phyloP scores from a whole-genome alignment of 768 basidiomycete species.

The Boletellus ananiceps region DNA sequence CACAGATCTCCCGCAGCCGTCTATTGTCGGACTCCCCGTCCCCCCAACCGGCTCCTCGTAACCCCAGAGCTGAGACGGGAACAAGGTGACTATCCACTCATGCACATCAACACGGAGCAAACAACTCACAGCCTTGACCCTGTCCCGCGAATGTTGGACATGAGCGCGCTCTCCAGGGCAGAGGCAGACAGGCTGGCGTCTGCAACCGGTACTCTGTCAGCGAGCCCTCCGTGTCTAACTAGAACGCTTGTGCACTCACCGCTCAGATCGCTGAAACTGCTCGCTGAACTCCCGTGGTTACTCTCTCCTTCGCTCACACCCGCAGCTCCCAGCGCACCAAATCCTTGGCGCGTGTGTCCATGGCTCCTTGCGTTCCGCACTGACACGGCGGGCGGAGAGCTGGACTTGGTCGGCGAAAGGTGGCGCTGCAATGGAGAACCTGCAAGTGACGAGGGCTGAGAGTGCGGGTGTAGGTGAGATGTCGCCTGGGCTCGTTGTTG shows the following conservation, averaged over 20 bases:
- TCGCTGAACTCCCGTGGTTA: slow-evolving; percentile 66
- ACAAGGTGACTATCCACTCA: not conserved
- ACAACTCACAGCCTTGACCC: slow-evolving; percentile 66
- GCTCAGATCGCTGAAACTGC: slow-evolving; percentile 83
- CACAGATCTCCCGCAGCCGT: not conserved
- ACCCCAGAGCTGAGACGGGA: slow-evolving; percentile 30
- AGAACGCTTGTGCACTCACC: slow-evolving; percentile 43
- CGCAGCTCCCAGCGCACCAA: slow-evolving; percentile 33
- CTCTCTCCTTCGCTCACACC: slow-evolving; percentile 51
- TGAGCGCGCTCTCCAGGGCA: slow-evolving; percentile 72
- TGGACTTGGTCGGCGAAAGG: slow-evolving; percentile 51
- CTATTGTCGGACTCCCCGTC: slow-evolving; percentile 28
- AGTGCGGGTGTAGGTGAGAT: slow-evolving; percentile 9
- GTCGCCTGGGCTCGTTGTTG: slow-evolving; percentile 7
- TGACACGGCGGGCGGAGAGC: slow-evolving; percentile 58
- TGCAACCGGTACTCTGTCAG: slow-evolving; percentile 20
- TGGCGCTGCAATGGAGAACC: slow-evolving; percentile 44
- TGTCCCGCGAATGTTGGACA: slow-evolving; percentile 66
- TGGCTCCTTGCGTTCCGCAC: slow-evolving; percentile 51
- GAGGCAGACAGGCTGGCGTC: slow-evolving; percentile 76
- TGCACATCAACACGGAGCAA: not conserved
- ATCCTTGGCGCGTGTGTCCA: slow-evolving; percentile 43
- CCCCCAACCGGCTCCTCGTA: slow-evolving; percentile 29
- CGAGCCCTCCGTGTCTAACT: not conserved
- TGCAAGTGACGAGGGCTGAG: slow-evolving; percentile 16